phyloP scores from a whole-genome alignment of 495 filamentous ascomycete species.

The Neurospora sp. region DNA sequence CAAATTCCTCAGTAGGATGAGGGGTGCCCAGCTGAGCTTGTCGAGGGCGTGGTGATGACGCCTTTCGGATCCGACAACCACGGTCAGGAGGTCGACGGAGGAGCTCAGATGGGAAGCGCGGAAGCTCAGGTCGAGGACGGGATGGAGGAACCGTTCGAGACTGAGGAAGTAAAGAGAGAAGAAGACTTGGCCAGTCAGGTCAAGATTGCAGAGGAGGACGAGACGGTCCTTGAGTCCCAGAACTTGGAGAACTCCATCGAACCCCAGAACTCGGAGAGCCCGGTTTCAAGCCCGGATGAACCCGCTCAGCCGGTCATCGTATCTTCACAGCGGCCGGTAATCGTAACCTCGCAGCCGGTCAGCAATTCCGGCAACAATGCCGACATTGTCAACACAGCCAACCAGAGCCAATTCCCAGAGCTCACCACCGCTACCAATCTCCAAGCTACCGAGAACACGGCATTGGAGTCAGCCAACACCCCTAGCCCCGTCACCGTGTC shows the following conservation, averaged over 20 bases:
- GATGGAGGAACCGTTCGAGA: neutral
- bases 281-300: neutral
- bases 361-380: neutral
- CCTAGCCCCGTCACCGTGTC: neutral
- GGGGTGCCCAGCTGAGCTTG: neutral
- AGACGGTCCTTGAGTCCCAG: too few species aligned
- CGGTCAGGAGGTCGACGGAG: neutral
- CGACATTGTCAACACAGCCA: neutral
- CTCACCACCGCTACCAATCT: neutral
- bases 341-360: neutral
- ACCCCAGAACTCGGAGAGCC: neutral
- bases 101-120: neutral
- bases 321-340: neutral
- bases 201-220: neutral
- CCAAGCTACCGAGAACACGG: neutral
- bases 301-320: neutral
- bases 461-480: neutral
- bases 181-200: neutral
- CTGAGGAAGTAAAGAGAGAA: neutral
- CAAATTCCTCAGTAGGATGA: neutral
- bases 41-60: neutral
- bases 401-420: neutral
- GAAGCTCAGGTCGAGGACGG: neutral
- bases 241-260: neutral
- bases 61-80: neutral